Base-by-base conservation (phyloP, 1,284 basidiomycete species). In the Fistulina hepatica region DNA sequence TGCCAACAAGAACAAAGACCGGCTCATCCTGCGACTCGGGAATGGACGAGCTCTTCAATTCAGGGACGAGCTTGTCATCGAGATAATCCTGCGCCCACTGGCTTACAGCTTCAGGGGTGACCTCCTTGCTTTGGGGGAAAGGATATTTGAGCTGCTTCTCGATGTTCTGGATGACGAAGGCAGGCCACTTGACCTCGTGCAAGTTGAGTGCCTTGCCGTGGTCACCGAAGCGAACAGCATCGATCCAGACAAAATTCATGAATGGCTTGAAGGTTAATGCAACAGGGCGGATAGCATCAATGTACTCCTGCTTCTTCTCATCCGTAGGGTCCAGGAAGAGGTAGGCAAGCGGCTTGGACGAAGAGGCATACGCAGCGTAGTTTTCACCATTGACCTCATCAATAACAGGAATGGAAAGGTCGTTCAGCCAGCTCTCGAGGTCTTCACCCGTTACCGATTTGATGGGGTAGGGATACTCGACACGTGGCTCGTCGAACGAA, bases 201-300 rank as follows among this genome's bases (percentile, higher is more conserved):
- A 98, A 71, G 71, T 95, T 97, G 47, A 99, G 74, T 8, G 86
- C 83, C 64, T 92, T 93, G 52, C 84, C 95, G 67, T 99, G 95
- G 54, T 97, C 91, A 53, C 75, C 79, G 54, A 93, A 99, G 63
- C 91, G 92, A 65, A 82, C 66, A 16, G 88, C 92, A 59, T 99
- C 95, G 52, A 99, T 98, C 82, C 82, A 95, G 48, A 98, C 94
- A 62, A 98, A 94, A 80, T 95, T 97, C 57, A 97, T 53, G 64
- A 88, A 82, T 54, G 79, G 76, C 63, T 88, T 91, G 71, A 76
- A 73, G 55, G 78, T 74, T 44, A 77, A 68, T 20, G 94, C 93
- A 40, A 94, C 57, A 2, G 86, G 76, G 51, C 70, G 75, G 51
- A 97, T 59, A 39, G 70, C 63, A 31, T 81, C 76, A 47, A 94